A percentile compares a stretch with the other conserved stretches of the same genome.
Conservation (phyloP, 371 early-diverging fungal species). For the Apophysomyces variabilis region DNA sequence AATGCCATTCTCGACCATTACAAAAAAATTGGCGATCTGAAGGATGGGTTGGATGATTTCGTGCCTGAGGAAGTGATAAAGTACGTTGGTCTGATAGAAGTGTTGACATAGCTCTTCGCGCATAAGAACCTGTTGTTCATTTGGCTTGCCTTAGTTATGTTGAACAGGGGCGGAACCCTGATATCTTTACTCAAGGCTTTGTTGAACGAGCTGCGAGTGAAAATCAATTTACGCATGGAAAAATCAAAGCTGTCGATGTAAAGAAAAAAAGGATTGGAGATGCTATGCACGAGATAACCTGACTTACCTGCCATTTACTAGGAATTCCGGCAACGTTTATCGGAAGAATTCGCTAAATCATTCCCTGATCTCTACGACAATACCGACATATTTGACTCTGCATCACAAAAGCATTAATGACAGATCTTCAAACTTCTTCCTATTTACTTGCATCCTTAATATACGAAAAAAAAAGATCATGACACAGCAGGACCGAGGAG, state of each 20-base stretch:
- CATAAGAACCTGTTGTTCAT: constrained; percentile 8
- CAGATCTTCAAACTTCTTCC: neutral
- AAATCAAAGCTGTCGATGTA: constrained; percentile 70
- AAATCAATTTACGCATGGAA: constrained; percentile 81
- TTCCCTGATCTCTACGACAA: constrained; percentile 54
- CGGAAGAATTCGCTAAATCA: constrained; percentile 48
- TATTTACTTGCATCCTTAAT: too few species aligned
- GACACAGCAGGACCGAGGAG: too few species aligned
- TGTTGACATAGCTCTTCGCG: neutral
- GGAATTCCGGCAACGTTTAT: constrained; percentile 44
- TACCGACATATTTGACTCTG: constrained; percentile 21
- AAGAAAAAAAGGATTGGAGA: too few species aligned
- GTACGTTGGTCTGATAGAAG: constrained; percentile 27
- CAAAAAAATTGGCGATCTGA: constrained; percentile 62
- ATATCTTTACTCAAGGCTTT: constrained; percentile 75
- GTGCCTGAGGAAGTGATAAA: constrained; percentile 76
- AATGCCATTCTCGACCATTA: constrained; percentile 67
- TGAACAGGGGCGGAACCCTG: constrained; percentile 75
- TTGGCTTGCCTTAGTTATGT: constrained; percentile 48
- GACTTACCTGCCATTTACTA: constrained; percentile 9
- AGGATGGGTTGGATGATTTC: constrained; percentile 60
- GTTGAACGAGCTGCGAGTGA: constrained; percentile 78
- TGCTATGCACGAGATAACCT: neutral
- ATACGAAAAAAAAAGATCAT: too few species aligned
- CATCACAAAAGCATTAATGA: neutral